These are phyloP conservation scores for Russula earlei DNA, from an alignment of 768 basidiomycete species.

Conservation along the genomic window DNA sequence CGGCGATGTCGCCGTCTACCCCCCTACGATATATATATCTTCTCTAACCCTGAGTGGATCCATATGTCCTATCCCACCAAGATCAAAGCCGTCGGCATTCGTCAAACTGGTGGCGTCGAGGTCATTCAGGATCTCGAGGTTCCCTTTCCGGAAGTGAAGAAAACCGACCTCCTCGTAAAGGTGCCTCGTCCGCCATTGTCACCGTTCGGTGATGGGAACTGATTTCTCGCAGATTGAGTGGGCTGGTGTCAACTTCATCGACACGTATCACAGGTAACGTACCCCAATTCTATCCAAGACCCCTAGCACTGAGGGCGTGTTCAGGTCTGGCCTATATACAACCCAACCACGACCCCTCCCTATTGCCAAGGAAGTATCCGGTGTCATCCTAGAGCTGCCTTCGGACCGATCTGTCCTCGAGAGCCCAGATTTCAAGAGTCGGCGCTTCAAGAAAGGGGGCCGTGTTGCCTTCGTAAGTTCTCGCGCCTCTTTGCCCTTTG, in stretches of 20 bases:
- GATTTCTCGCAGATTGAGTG: slow-evolving; percentile 47
- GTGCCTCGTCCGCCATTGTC: slow-evolving; percentile 18
- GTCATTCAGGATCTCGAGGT: slow-evolving; percentile 59
- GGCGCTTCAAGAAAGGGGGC: slow-evolving; percentile 57
- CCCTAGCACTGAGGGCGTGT: background rate
- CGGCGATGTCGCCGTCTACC: too few species aligned
- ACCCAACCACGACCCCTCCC: slow-evolving; percentile 48
- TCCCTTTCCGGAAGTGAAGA: slow-evolving; percentile 55
- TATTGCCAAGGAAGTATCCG: slow-evolving; percentile 73
- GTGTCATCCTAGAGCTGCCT: slow-evolving; percentile 66
- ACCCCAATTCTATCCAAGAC: slow-evolving; percentile 14
- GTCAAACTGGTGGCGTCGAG: slow-evolving; percentile 67
- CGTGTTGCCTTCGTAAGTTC: slow-evolving; percentile 58
- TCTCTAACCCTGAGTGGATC: background rate
- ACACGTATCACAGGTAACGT: slow-evolving; percentile 66
- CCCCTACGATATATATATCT: background rate
- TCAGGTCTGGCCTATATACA: slow-evolving; percentile 53
- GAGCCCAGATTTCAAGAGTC: slow-evolving; percentile 52
- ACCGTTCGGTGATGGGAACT: background rate
- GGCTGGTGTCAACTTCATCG: slow-evolving; percentile 80
- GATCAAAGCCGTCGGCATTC: slow-evolving; percentile 65
- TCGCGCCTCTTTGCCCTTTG: background rate
- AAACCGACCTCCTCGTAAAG: slow-evolving; percentile 50
- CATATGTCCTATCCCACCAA: slow-evolving; percentile 48
- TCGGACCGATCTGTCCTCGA: slow-evolving; percentile 51